A percentile compares a stretch with the other conserved stretches of the same genome.
Conservation (phyloP, 2,329 filamentous ascomycete genomes). For the Claviceps humidiphila region DNA sequence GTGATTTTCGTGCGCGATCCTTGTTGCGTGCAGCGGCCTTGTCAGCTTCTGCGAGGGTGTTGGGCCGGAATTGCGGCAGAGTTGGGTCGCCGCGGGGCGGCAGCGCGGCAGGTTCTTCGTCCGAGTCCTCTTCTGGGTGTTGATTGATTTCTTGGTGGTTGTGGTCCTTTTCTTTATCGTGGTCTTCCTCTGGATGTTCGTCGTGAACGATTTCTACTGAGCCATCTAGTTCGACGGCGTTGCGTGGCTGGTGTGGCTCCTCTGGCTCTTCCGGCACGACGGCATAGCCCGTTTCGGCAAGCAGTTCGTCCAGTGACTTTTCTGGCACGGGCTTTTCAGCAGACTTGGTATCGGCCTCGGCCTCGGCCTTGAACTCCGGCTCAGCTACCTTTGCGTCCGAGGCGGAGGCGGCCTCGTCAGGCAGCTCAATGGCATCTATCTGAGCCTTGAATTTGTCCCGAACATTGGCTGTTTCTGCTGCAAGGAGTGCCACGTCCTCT, state of each 20-base stretch:
- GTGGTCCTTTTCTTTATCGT: background rate
- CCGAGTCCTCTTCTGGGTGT: conserved; percentile 5
- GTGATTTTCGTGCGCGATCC: background rate
- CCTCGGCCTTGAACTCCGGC: background rate
- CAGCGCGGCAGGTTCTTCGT: conserved; percentile 11
- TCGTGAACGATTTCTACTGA: conserved; percentile 13
- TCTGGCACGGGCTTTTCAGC: conserved; percentile 3
- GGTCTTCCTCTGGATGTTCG: conserved; percentile 6
- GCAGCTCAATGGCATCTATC: conserved; percentile 27
- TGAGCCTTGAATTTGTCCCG: conserved; percentile 43
- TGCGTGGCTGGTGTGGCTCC: conserved; percentile 14
- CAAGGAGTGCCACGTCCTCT: conserved; percentile 62
- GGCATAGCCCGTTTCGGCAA: conserved; percentile 32
- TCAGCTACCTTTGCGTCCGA: background rate
- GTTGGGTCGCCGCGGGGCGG: conserved; percentile 41
- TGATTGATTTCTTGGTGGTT: background rate
- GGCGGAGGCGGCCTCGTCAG: conserved; percentile 11
- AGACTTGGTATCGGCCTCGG: background rate
- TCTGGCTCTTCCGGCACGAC: conserved; percentile 18
- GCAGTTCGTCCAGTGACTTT: conserved; percentile 23
- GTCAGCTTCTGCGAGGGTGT: conserved; percentile 22
- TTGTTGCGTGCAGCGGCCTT: conserved; percentile 2
- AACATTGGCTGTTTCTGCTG: conserved; percentile 46
- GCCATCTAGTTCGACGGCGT: conserved; percentile 20
- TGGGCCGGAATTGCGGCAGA: conserved; percentile 56